These are phyloP conservation scores for Prunus armeniaca DNA, from an alignment of 306 rosid genomes.

Conservation along the genomic window DNA sequence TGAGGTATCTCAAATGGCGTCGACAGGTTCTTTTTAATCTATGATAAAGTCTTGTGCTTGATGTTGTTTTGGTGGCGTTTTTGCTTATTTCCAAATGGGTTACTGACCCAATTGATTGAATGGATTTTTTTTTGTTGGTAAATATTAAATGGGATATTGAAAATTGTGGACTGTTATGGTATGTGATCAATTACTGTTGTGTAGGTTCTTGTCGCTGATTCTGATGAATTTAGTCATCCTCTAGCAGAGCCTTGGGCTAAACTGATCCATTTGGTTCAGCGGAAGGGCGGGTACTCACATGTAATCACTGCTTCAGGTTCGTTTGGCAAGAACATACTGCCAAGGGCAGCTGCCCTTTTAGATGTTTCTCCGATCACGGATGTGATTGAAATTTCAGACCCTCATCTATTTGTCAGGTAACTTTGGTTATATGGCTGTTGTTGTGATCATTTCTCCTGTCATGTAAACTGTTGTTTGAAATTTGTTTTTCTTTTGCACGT, in stretches of 20 bases:
- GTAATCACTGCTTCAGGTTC: slow-evolving; percentile 74
- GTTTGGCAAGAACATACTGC: slow-evolving; percentile 82
- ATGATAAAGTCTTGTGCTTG: neutral
- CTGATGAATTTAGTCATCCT: slow-evolving; percentile 57
- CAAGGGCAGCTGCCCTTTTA: slow-evolving; percentile 78
- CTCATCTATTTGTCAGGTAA: slow-evolving; percentile 71
- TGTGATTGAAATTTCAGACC: slow-evolving; percentile 58
- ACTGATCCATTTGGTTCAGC: slow-evolving; percentile 71
- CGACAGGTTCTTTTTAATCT: neutral
- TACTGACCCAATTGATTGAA: neutral
- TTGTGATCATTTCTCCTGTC: neutral
- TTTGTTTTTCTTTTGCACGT: neutral
- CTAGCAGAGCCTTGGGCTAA: slow-evolving; percentile 91
- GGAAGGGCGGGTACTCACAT: slow-evolving; percentile 67
- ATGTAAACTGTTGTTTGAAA: neutral
- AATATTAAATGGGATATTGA: neutral
- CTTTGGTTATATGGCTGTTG: neutral
- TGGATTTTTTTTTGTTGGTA: too few species aligned
- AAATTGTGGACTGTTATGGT: neutral
- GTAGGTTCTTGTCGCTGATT: slow-evolving; percentile 88
- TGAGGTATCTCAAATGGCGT: slow-evolving; percentile 33
- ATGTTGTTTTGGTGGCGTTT: neutral
- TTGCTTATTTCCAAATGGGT: neutral
- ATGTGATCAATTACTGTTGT: slow-evolving; percentile 10
- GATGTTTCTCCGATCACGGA: slow-evolving; percentile 87